phyloP scores from a whole-genome alignment of 805 yeast genomes.

The Candida corydali region DNA sequence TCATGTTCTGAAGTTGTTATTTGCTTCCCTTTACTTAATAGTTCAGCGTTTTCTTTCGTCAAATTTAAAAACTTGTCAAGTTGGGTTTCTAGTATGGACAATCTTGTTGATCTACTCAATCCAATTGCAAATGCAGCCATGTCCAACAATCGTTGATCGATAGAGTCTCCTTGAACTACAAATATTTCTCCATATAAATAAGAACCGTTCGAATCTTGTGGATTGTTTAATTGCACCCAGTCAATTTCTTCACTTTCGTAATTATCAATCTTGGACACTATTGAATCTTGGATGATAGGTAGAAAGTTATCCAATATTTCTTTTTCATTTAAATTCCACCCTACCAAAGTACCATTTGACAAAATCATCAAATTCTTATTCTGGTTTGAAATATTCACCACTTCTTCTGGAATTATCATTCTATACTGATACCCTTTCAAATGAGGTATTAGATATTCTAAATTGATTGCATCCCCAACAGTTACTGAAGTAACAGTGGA shows the following conservation, averaged over 20 bases:
- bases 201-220: constrained; percentile 25
- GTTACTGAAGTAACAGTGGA: constrained; percentile 66
- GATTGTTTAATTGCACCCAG: constrained; percentile 46
- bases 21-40: constrained; percentile 57
- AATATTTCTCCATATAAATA: constrained; percentile 67
- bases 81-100: constrained; percentile 72
- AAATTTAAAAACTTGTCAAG: constrained; percentile 64
- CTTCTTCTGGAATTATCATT: constrained; percentile 61
- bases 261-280: constrained; percentile 11
- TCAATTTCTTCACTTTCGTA: constrained; percentile 87
- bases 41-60: constrained; percentile 62
- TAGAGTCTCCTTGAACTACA: constrained; percentile 50
- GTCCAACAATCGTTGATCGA: constrained; percentile 54
- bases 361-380: constrained; percentile 59
- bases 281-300: constrained; percentile 50
- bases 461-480: constrained; percentile 66
- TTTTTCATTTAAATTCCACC: constrained; percentile 74
- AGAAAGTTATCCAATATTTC: constrained; percentile 43
- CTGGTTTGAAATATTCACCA: constrained; percentile 46
- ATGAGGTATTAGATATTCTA: constrained; percentile 41
- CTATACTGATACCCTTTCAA: constrained; percentile 8
- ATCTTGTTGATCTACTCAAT: constrained; percentile 77
- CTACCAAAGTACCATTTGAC: constrained; percentile 74
- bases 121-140: constrained; percentile 90
- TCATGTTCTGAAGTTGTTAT: constrained; percentile 49